Evolutionary conservation across 2,329 filamentous ascomycete species (phyloP), one percentile per base, ranked within the genome.

Genomic region (Incumbomyces lentus): DNA sequence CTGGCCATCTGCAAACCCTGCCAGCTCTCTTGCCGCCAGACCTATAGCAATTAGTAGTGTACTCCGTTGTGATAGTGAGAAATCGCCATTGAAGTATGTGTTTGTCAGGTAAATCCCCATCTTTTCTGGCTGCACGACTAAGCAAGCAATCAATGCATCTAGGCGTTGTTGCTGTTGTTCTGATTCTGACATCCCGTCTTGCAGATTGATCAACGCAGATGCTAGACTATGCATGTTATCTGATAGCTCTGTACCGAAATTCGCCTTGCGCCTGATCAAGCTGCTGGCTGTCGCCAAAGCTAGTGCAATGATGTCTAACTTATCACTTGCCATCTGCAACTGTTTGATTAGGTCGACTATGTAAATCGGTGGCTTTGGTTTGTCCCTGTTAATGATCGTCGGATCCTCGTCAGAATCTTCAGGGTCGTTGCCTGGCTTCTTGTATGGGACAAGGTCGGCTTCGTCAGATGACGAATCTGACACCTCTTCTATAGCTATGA

Each of bases 321-420:
- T 84, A 38, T 95, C 87, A 0, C 78, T 79, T 54, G 94, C 86
- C 40, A 85, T 76, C n/a, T 53, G 49, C 2, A 98, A 72, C 35
- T 50, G 48, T 36, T 49, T 53, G 36, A 54, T 48, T 22, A 53
- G 44, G 19, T 49, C 48, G 12, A 45, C 49, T 18, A 66, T 68
- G 60, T 66, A 74, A 59, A 98, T 88, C 1, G 92, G 92, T 0
- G 87, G 77, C 48, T 78, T 84, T 17, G 83, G 78, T 57, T 92
- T 95, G 63, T 92, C 81, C 12, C 89, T 77, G 48, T 84, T 82
- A 40, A 96, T 75, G 14, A 95, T 70, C 0, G 88, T 94, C 4
- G 92, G 82, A 57, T 98, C 93, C 32, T 95, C 89, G 48, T 95
- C 88, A 0, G 87, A 90, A 60, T 98, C 92, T 60, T 93, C 86